Conservation (phyloP, 179 eudicot species). For the Silene vulgaris region DNA sequence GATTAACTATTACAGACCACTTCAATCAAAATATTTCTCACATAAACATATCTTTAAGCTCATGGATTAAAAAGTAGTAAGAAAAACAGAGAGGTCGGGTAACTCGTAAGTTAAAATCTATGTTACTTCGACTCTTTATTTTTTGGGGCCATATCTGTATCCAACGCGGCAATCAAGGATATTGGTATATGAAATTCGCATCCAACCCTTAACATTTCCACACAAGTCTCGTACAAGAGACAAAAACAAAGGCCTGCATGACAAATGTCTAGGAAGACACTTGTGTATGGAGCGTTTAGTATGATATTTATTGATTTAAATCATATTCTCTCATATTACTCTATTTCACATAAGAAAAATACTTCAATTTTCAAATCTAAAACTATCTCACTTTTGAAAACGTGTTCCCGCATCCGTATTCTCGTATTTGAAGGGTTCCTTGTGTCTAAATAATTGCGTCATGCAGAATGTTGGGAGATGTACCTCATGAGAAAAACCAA, state of each 20-base stretch:
- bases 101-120: neutral
- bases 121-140: neutral
- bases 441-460: neutral
- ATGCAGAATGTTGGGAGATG: constrained; percentile 2
- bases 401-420: neutral
- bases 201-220: neutral
- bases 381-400: neutral
- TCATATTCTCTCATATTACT: neutral
- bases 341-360: neutral
- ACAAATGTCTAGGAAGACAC: neutral
- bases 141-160: neutral
- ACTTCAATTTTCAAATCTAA: neutral
- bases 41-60: neutral
- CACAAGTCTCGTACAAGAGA: neutral
- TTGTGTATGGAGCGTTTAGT: no score
- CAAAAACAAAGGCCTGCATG: neutral
- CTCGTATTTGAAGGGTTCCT: neutral
- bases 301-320: neutral
- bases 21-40: neutral
- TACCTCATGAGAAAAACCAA: constrained; percentile 83
- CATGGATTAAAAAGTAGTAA: neutral
- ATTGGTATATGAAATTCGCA: neutral
- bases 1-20: neutral
- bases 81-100: no score
- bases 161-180: neutral